Evolutionary conservation across 768 basidiomycete genomes (phyloP).

Genomic region (Phylloporus scabripes): DNA sequence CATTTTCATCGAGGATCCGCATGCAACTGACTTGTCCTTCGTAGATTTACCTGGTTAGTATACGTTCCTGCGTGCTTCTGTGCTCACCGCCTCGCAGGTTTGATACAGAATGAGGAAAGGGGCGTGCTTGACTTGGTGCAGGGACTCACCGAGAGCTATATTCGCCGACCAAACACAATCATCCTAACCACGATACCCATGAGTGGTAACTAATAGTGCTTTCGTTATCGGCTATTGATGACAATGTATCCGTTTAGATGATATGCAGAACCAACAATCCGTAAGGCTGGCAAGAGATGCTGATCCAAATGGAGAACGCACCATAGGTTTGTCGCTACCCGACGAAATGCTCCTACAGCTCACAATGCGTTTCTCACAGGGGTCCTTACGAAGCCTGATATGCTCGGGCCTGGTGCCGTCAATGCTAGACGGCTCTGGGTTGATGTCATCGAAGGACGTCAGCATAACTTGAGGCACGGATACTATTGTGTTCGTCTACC

Average conservation of each 20-base stretch:
- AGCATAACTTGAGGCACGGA: constrained; percentile 45
- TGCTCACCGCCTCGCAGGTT: constrained; percentile 32
- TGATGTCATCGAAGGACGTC: constrained; percentile 45
- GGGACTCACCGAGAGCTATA: constrained; percentile 43
- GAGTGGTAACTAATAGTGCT: constrained; percentile 38
- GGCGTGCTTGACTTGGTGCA: constrained; percentile 42
- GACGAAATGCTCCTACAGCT: background rate
- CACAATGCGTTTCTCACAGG: constrained; percentile 32
- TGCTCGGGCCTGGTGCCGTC: constrained; percentile 39
- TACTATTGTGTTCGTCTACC: constrained; percentile 66
- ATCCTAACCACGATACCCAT: constrained; percentile 65
- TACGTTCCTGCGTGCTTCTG: background rate
- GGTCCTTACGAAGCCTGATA: constrained; percentile 68
- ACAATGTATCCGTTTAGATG: constrained; percentile 38
- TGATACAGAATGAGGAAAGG: constrained; percentile 51
- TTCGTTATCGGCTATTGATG: background rate
- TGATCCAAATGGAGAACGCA: constrained; percentile 52
- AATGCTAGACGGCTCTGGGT: constrained; percentile 42
- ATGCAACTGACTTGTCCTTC: constrained; percentile 45
- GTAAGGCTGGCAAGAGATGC: constrained; percentile 46
- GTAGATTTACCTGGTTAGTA: constrained; percentile 49
- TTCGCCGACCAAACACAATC: constrained; percentile 46
- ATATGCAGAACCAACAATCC: constrained; percentile 61
- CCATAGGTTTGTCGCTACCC: constrained; percentile 44
- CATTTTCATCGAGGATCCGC: constrained; percentile 41